Conservation (phyloP, 108 stramenopile species). For the Hondaea fermentalgiana region DNA sequence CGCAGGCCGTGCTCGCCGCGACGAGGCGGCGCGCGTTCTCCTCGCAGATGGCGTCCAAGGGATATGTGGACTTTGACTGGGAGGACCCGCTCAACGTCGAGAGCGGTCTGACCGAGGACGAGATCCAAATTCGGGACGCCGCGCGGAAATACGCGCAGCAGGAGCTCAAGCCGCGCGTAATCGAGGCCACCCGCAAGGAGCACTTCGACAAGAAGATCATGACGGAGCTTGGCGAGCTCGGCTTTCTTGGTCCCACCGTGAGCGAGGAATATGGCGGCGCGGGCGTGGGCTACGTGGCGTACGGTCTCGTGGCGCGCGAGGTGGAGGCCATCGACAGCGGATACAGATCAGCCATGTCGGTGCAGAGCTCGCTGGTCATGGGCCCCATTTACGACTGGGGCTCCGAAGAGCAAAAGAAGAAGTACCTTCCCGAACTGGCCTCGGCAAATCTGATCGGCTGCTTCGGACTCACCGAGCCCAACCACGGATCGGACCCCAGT, state of each 20-base stretch:
- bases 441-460: constrained; percentile 72
- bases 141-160: constrained; percentile 65
- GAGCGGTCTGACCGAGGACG: constrained; percentile 22
- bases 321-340: constrained; percentile 77
- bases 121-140: constrained; percentile 45
- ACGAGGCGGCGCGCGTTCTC: not conserved
- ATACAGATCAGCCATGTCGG: constrained; percentile 82
- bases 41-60: constrained; percentile 16
- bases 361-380: constrained; percentile 87
- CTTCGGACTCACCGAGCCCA: constrained; percentile 93
- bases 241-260: constrained; percentile 77
- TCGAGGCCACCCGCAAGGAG: constrained; percentile 74
- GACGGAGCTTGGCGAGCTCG: constrained; percentile 75
- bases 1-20: too few species aligned
- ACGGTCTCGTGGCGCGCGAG: constrained; percentile 77
- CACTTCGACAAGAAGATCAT: constrained; percentile 62
- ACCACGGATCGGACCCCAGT: constrained; percentile 82
- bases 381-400: constrained; percentile 86
- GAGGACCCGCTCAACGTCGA: not conserved
- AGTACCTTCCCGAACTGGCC: constrained; percentile 76
- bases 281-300: constrained; percentile 66
- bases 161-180: constrained; percentile 64
- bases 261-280: constrained; percentile 70
- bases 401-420: constrained; percentile 64
- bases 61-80: not conserved